Evolutionary conservation across 2,329 filamentous ascomycete species (phyloP).

Genomic region (Calcarisporium arbuscula): DNA sequence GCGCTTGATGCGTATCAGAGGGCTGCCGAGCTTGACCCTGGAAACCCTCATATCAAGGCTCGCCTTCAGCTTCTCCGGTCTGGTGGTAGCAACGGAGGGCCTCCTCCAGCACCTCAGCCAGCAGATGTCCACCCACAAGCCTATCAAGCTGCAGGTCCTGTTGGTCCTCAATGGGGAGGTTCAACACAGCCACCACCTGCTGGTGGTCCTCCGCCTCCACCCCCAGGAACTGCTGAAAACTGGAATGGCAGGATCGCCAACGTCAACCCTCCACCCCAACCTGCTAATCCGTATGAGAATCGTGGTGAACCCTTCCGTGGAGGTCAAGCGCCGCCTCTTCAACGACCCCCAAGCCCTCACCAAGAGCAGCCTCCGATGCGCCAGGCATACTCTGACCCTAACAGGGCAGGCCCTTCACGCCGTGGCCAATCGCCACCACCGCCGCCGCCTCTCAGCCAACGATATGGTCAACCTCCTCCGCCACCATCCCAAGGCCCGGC

Average conservation of each 20-base stretch:
- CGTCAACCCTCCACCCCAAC: constrained; percentile 68
- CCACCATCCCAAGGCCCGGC: constrained; percentile 42
- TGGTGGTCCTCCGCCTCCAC: constrained; percentile 57
- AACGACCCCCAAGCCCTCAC: constrained; percentile 69
- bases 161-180: constrained; percentile 84
- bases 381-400: constrained; percentile 50
- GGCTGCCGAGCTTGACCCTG: constrained; percentile 87
- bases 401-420: constrained; percentile 28
- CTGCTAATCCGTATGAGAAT: constrained; percentile 76
- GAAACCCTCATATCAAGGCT: constrained; percentile 93
- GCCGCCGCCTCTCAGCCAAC: constrained; percentile 31
- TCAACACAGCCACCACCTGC: constrained; percentile 52
- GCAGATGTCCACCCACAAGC: constrained; percentile 95
- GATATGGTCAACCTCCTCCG: constrained; percentile 43
- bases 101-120: constrained; percentile 76
- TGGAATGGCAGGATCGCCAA: constrained; percentile 66
- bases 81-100: constrained; percentile 65
- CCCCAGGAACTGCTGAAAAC: constrained; percentile 48
- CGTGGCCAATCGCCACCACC: constrained; percentile 50
- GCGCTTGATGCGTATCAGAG: constrained; percentile 92
- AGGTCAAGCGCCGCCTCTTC: constrained; percentile 58
- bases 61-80: constrained; percentile 83
- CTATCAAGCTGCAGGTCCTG: constrained; percentile 78
- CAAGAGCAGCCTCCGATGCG: constrained; percentile 56
- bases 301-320: constrained; percentile 61